These are phyloP conservation scores for Sergeia podlipaevii DNA, from an alignment of 208 protist genomes.

Conservation along the genomic window DNA sequence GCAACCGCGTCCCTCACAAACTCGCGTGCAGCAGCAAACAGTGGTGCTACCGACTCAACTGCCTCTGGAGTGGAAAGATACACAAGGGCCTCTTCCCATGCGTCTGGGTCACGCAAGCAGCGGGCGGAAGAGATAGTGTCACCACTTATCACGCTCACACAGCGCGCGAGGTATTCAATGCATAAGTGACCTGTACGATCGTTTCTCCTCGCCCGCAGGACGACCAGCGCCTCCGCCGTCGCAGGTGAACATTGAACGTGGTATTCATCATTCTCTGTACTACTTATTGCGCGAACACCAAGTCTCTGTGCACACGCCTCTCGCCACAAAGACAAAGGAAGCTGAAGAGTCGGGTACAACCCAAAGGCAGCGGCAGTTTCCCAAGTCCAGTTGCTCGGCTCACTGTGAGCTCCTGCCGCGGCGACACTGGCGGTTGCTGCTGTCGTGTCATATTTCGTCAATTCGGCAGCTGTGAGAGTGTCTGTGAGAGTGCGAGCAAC, in stretches of 20 bases:
- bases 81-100: conserved; percentile 11
- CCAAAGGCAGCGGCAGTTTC: conserved; percentile 16
- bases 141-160: conserved; percentile 1
- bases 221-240: conserved; percentile 17
- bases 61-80: too few relatives aligned
- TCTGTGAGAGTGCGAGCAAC: conserved; percentile 24
- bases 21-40: background rate
- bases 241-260: background rate
- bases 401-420: conserved; percentile 14
- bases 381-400: conserved; percentile 38
- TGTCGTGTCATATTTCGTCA: conserved; percentile 2
- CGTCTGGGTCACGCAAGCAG: conserved; percentile 11
- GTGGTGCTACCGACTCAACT: background rate
- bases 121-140: background rate
- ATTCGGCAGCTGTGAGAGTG: conserved; percentile 10
- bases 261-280: too few relatives aligned
- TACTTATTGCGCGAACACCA: too few relatives aligned
- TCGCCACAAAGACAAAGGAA: conserved; percentile 45
- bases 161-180: conserved; percentile 15
- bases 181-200: conserved; percentile 2
- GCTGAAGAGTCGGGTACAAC: background rate
- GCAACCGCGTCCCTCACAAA: too few relatives aligned
- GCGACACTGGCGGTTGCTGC: background rate
- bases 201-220: conserved; percentile 10
- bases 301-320: conserved; percentile 13